Conservation (phyloP, 352 stramenopile species). For the Phytophthora uliginosa region DNA sequence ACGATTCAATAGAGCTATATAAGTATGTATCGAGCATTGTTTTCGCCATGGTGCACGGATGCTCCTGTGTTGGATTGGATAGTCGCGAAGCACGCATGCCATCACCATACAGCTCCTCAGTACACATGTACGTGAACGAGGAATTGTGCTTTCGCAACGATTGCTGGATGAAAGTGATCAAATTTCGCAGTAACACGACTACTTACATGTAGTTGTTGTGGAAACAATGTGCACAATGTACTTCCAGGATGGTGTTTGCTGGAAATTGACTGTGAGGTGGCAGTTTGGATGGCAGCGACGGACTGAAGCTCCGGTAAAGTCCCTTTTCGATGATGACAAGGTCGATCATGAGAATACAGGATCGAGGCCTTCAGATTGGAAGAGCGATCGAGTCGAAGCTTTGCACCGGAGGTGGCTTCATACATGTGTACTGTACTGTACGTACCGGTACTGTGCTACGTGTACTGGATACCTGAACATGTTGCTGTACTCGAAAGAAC, state of each 20-base stretch:
- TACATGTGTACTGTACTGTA: not conserved
- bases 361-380: conserved; percentile 9
- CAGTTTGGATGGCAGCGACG: not conserved
- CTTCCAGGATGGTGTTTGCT: not conserved
- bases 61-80: conserved; percentile 17
- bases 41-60: not conserved
- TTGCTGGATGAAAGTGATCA: not conserved
- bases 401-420: conserved; percentile 17
- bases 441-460: no score
- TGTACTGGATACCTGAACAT: no score
- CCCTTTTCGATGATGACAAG: conserved; percentile 8
- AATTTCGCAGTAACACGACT: not conserved
- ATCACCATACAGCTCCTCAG: not conserved
- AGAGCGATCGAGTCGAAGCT: conserved; percentile 16
- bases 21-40: conserved; percentile 7
- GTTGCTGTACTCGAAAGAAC: not conserved
- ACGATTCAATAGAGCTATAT: conserved; percentile 6
- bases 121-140: not conserved
- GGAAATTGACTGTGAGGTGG: not conserved
- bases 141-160: not conserved
- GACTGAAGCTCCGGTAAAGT: conserved; percentile 3
- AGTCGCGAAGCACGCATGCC: conserved; percentile 21
- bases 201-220: not conserved
- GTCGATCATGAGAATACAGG: not conserved
- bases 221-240: not conserved